Evolutionary conservation across 1,284 basidiomycete genomes (phyloP).

Genomic region (Phylloboletellus chloephorus): DNA sequence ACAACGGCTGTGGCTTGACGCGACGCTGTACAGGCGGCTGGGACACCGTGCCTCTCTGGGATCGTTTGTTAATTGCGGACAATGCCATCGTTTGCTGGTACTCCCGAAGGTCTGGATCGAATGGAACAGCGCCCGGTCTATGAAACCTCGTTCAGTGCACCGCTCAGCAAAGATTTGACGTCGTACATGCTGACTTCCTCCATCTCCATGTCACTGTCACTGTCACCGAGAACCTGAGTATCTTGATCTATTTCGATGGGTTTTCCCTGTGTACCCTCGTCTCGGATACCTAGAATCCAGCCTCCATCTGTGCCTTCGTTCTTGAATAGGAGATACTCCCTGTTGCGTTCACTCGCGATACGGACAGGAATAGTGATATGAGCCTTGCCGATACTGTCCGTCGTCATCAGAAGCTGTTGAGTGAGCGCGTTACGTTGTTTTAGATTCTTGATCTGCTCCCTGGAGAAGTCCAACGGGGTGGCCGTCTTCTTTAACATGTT

Average conservation of each 20-base stretch:
- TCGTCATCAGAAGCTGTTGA: conserved; percentile 91
- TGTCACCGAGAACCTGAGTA: conserved; percentile 35
- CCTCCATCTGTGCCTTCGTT: conserved; percentile 84
- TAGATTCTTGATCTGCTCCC: conserved; percentile 88
- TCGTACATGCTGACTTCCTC: conserved; percentile 71
- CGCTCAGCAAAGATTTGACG: neutral
- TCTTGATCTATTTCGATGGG: conserved; percentile 83
- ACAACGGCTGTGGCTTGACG: conserved; percentile 42
- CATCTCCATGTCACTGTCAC: conserved; percentile 63
- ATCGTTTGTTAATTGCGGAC: conserved; percentile 55
- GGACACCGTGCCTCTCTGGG: conserved; percentile 33
- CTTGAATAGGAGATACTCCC: conserved; percentile 90
- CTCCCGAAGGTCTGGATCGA: conserved; percentile 65
- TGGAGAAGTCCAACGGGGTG: conserved; percentile 92
- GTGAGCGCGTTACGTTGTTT: conserved; percentile 89
- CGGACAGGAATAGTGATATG: conserved; percentile 87
- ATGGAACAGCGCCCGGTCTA: conserved; percentile 32
- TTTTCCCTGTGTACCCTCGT: conserved; percentile 73
- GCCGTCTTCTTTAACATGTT: conserved; percentile 81
- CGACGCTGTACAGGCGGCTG: conserved; percentile 32
- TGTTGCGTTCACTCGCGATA: conserved; percentile 92
- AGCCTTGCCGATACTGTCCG: conserved; percentile 88
- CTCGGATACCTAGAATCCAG: conserved; percentile 87
- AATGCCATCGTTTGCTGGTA: conserved; percentile 65
- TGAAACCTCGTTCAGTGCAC: conserved; percentile 18